Base-by-base conservation (phyloP, 2,329 filamentous ascomycete genomes). In the Hypomyces perniciosus region DNA sequence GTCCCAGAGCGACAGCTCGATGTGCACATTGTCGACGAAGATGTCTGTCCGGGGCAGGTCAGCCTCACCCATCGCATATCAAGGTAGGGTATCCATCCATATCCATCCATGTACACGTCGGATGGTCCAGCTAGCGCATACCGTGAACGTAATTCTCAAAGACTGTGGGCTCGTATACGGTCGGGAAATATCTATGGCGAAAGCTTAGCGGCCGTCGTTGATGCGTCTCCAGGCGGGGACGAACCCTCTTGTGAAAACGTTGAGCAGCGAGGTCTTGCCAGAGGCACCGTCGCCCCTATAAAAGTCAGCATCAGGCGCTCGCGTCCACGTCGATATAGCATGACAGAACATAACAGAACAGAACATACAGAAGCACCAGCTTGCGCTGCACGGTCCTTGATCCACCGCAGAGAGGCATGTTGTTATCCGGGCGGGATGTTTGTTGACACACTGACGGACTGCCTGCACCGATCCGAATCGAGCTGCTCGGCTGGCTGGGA, bases 61-160 rank as follows among this genome's bases (percentile, higher is more conserved):
- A 20, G 20, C 20, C 20, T 20, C 20, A 20, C 3, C 20, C 20
- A 20, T 20, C 20, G 20, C 20, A 41, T 27, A 7, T 13, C 9
- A 41, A 20, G 10, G 8, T 13, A 20, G n/a, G n/a, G n/a, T n/a
- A n/a, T n/a, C n/a, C n/a, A n/a, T n/a, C n/a, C n/a, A n/a, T n/a
- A n/a, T 10, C 26, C 31, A 28, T 35, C 41, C 30, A 20, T 35
- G 27, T 28, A n/a, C n/a, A n/a, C n/a, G n/a, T n/a, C n/a, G n/a
- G n/a, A n/a, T n/a, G n/a, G n/a, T n/a, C n/a, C n/a, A n/a, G 12
- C 27, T 4, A 28, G 13, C 13, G 27, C 79, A 66, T 79, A 95
- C 89, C 90, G 69, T 99, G 92, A 57, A 99, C 92, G 71, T 97
- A 99, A 73, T 99, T 99, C 70, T 99, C 92, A 72, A 96, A 96